Conservation (phyloP, 352 stramenopile genomes). For the Phytopythium kandeliae region DNA sequence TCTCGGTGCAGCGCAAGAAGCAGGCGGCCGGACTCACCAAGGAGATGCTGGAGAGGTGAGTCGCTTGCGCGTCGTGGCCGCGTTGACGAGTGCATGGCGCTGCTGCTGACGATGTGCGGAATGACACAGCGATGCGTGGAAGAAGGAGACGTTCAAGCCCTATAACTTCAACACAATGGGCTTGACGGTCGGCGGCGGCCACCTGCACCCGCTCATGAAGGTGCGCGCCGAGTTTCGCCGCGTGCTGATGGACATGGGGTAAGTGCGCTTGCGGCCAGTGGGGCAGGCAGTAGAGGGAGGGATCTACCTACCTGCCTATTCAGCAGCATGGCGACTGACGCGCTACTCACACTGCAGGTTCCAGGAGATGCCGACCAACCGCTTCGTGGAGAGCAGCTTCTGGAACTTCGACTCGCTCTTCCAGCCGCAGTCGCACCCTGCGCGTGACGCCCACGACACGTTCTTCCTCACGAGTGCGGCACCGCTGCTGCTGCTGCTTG, state of each 20-base stretch:
- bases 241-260: slow-evolving; percentile 99
- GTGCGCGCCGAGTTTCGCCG: slow-evolving; percentile 97
- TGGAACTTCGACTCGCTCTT: slow-evolving; percentile 99
- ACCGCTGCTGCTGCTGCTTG: neutral
- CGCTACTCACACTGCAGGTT: slow-evolving; percentile 58
- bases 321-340: neutral
- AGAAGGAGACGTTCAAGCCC: slow-evolving; percentile 96
- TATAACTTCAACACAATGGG: slow-evolving; percentile 99
- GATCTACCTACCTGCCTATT: no score
- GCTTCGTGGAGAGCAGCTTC: slow-evolving; percentile 99
- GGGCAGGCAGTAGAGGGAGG: no score
- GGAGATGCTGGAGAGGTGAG: slow-evolving; percentile 96
- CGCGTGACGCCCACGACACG: slow-evolving; percentile 98
- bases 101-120: slow-evolving; percentile 5
- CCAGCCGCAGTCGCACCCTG: slow-evolving; percentile 98
- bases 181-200: slow-evolving; percentile 91
- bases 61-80: neutral
- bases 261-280: slow-evolving; percentile 8
- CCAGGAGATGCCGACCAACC: slow-evolving; percentile 99
- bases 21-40: slow-evolving; percentile 97
- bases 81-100: neutral
- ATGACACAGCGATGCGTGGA: slow-evolving; percentile 82
- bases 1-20: slow-evolving; percentile 92
- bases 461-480: slow-evolving; percentile 97
- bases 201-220: slow-evolving; percentile 98